Base-by-base conservation (phyloP, 768 basidiomycete genomes). In the Exidia glandulosa region DNA sequence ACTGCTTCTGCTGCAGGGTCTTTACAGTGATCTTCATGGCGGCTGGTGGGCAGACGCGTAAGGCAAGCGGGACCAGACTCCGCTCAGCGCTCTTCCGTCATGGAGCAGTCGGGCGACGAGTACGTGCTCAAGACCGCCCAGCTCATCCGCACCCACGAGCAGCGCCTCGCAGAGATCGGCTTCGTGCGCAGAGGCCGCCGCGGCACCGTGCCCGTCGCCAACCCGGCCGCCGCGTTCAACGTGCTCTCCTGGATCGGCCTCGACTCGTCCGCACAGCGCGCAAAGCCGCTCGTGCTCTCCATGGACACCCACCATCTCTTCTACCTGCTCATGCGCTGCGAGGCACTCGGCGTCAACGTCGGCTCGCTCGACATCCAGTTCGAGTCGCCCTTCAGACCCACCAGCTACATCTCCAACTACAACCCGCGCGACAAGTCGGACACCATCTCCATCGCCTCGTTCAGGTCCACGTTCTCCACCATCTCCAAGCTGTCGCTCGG, bases 11-110 rank as follows among this genome's bases (percentile, higher is more conserved):
- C 74, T 93, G 88, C 14, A 94, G 82, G 1, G 94, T 97, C 77
- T 97, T 98, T 69, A 98, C 77, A 30, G 92, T 95, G 73, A 98
- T 81, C 82, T 92, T 91, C 87, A 93, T 90, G 71, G 71, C 80
- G 74, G 67, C 57, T 29, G 29, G 32, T 33, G n/a, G 56, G 7
- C 19, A 23, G 31, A 12, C 9, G n/a, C 23, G 32, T 19, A 27
- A 30, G 9, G 30, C n/a, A n/a, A n/a, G n/a, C n/a, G n/a, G n/a
- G n/a, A n/a, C n/a, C n/a, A n/a, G n/a, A n/a, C n/a, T n/a, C 48
- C 27, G 10, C 14, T 25, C 48, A 50, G 48, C 27, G 16, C 25
- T 56, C 52, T 41, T 34, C 32, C 62, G 60, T 60, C 63, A 81
- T 81, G 78, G 76, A 82, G 41, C 73, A 88, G 69, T 69, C 78